A percentile compares a stretch with the other conserved stretches of the same genome.
These are phyloP conservation scores for Protomyces lactucae-debilis DNA, from an alignment of 1,139 yeast species.

Conservation along the genomic window DNA sequence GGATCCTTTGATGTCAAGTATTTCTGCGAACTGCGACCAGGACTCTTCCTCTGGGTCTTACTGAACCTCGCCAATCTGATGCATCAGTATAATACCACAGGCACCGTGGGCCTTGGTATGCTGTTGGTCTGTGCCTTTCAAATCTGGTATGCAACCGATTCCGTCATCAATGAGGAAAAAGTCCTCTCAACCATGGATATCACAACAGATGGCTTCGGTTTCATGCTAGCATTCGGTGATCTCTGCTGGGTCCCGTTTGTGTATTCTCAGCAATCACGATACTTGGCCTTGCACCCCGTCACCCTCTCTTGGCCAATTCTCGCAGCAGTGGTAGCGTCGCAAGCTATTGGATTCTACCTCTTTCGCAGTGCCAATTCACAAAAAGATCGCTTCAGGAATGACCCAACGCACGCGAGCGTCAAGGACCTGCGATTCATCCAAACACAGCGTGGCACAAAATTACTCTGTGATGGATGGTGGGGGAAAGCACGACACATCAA, in stretches of 20 bases:
- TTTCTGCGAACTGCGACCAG: slow-evolving; percentile 93
- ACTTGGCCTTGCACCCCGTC: slow-evolving; percentile 61
- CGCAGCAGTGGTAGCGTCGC: slow-evolving; percentile 39
- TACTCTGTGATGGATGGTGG: slow-evolving; percentile 96
- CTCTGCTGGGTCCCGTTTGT: slow-evolving; percentile 91
- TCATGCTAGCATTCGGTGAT: slow-evolving; percentile 93
- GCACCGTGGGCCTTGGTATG: slow-evolving; percentile 66
- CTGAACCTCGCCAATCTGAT: slow-evolving; percentile 76
- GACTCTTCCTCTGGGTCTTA: slow-evolving; percentile 78
- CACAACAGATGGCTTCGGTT: slow-evolving; percentile 95
- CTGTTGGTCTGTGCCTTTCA: slow-evolving; percentile 65
- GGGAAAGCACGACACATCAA: slow-evolving; percentile 85
- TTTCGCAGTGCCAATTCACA: slow-evolving; percentile 81
- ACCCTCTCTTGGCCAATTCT: slow-evolving; percentile 40
- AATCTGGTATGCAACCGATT: slow-evolving; percentile 80
- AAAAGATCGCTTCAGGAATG: slow-evolving; percentile 77
- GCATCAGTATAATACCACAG: slow-evolving; percentile 55
- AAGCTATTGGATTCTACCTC: slow-evolving; percentile 66
- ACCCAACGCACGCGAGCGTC: slow-evolving; percentile 52
- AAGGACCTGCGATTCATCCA: slow-evolving; percentile 58
- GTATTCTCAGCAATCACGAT: slow-evolving; percentile 80
- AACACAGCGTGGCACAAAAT: slow-evolving; percentile 63
- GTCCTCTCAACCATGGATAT: slow-evolving; percentile 89
- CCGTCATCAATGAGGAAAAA: slow-evolving; percentile 87
- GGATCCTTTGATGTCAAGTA: slow-evolving; percentile 82